Base-by-base conservation (phyloP, 805 yeast species). In the Candida succiphila region DNA sequence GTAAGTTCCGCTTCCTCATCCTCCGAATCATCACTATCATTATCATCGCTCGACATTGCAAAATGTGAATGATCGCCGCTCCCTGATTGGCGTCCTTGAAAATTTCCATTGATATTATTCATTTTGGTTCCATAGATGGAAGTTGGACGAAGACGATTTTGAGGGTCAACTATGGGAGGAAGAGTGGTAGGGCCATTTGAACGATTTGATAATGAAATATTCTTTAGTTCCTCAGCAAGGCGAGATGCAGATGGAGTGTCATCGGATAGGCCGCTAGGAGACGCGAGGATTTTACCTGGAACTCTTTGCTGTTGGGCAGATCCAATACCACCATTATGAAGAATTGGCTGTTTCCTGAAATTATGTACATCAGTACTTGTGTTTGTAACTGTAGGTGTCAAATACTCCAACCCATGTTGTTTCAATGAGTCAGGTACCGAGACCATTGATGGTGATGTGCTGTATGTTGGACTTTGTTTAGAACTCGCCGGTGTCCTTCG, bases 341-440 rank as follows among this genome's bases (percentile, higher is more conserved):
- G n/a, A n/a, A n/a, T n/a, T 36, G 14, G 41, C 19, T 17, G 32
- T 8, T 4, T 31, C 35, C 4, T 41, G 29, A 7, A 42, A 32
- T 19, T 39, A 33, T 31, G 39, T 37, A 16, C 30, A 3, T 33
- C n/a, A 20, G 34, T 24, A 31, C 14, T 17, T 30, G 29, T 31
- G 25, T 41, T 33, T 2, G 42, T 39, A 14, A 33, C 38, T 6
- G 48, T 36, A 10, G 48, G 49, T 3, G 43, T 34, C 12, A 44
- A 35, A 2, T 48, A 43, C 15, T 47, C 51, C 47, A 47, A 35
- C 14, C 45, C 16, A 21, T 16, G 6, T 5, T 21, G 8, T 24
- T 34, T 41, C 28, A 49, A 33, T 18, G 37, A 41, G 12, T 47
- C 53, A 2, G 55, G 52, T 27, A 48, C 38, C 3, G 55, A 48